Percentiles rank a stretch among this genome's conserved stretches.
These are phyloP conservation scores for Solanum gracilifrons DNA, from an alignment of 257 asterid species.

Conservation along the genomic window DNA sequence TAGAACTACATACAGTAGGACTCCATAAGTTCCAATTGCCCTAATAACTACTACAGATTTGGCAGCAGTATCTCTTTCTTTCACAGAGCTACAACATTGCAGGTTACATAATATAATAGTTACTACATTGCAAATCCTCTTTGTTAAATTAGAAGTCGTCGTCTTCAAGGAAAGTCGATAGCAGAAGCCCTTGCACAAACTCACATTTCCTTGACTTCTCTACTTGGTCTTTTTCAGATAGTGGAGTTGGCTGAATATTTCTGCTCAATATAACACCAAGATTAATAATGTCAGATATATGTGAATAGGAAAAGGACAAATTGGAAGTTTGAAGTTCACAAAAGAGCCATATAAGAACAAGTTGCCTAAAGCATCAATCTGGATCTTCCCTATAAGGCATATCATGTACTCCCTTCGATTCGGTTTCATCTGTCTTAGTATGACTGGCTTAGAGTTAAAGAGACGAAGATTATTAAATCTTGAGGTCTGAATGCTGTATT, in stretches of 20 bases:
- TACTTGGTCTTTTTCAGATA: slow-evolving; percentile 60
- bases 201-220: slow-evolving; percentile 55
- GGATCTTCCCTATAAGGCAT: neutral
- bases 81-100: neutral
- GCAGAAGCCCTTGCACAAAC: slow-evolving; percentile 57
- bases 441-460: neutral
- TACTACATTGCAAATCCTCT: neutral
- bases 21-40: neutral
- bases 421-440: neutral
- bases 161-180: slow-evolving; percentile 59
- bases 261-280: slow-evolving; percentile 6
- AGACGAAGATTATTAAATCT: neutral
- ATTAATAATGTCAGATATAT: neutral
- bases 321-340: neutral
- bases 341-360: neutral
- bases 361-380: neutral
- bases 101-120: neutral
- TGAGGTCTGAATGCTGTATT: neutral
- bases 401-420: neutral
- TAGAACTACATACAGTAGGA: neutral
- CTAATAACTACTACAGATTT: neutral
- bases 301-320: neutral
- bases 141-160: slow-evolving; percentile 11
- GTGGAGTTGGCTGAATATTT: slow-evolving; percentile 9
- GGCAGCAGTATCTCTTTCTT: neutral